Evolutionary conservation across 2,329 filamentous ascomycete species (phyloP).

Genomic region (Colletotrichum ledebouriae): DNA sequence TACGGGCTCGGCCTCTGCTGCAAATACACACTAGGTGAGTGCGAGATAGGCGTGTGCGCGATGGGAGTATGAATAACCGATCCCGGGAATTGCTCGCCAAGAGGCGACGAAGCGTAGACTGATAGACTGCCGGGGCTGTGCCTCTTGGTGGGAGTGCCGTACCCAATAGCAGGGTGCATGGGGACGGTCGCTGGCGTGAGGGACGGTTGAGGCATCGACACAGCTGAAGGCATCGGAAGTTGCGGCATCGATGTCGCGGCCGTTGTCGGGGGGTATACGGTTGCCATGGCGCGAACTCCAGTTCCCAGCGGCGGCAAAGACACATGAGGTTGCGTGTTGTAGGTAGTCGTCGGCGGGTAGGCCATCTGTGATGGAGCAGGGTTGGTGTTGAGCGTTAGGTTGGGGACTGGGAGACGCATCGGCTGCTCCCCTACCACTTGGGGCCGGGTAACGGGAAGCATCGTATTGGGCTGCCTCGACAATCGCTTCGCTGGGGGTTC

Average conservation of each 20-base stretch:
- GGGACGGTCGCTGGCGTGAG: constrained; percentile 38
- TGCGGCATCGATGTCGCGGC: constrained; percentile 45
- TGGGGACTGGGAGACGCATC: constrained; percentile 75
- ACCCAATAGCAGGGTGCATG: constrained; percentile 53
- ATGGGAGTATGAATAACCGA: constrained; percentile 70
- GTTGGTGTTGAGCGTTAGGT: constrained; percentile 74
- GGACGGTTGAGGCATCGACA: constrained; percentile 40
- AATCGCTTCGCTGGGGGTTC: constrained; percentile 70
- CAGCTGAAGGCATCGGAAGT: constrained; percentile 41
- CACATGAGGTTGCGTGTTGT: constrained; percentile 59
- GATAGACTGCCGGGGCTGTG: constrained; percentile 65
- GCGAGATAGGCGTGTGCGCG: constrained; percentile 73
- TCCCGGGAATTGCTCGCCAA: constrained; percentile 71
- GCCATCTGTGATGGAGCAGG: constrained; percentile 45
- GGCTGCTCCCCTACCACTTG: constrained; percentile 47
- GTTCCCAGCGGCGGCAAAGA: constrained; percentile 74
- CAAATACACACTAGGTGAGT: constrained; percentile 90
- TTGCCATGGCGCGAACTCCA: constrained; percentile 79
- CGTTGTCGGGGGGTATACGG: constrained; percentile 71
- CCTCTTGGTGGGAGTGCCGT: constrained; percentile 66
- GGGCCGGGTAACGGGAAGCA: constrained; percentile 31
- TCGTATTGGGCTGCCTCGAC: constrained; percentile 48
- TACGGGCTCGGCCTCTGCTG: constrained; percentile 93
- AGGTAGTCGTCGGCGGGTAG: constrained; percentile 56
- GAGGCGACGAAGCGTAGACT: constrained; percentile 75